Evolutionary conservation across 192 early-diverging fungal genomes (phyloP), one percentile per base, ranked within the genome.

Genomic region (Paraglomus brasilianum): DNA sequence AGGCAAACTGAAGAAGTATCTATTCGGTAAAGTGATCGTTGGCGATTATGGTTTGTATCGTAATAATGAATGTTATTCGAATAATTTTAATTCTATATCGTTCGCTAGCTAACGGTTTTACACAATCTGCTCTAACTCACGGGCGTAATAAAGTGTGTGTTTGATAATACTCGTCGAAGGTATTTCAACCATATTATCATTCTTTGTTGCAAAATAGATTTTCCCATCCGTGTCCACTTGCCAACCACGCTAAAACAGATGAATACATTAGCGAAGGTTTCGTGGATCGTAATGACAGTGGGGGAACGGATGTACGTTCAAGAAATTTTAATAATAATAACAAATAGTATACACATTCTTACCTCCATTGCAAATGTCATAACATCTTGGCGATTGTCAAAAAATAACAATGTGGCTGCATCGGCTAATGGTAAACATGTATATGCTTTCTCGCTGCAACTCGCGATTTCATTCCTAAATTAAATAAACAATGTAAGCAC

Each of bases 381-480:
- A 39, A 97, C 80, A 60, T 97, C 95, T 41, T 94, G 85, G 44
- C 84, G 76, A 62, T 81, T 88, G 41, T 89, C 88, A 68, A 97
- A 95, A 74, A 94, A 94, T 68, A 98, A 77, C 24, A 98, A 78
- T n/a, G 93, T 95, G 50, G 89, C 89, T 65, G 95, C 95, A 72
- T 98, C 95, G 36, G 82, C 76, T 46, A 97, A 69, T 40, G 94
- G 94, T 40, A 98, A 82, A 56, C 77, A 83, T 6, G 80, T 75
- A 80, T 98, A 98, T 46, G 95, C 94, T 77, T 95, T 96, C 77
- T 98, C 95, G 73, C 87, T 91, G 73, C 96, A 97, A 73, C 91
- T 91, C 7, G 93, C 95, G 76, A 98, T 97, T 71, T 97, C 94
- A 65, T 93, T 90, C 76, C 96, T 93, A 74, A 21, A 50, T 30